phyloP scores from a whole-genome alignment of 768 basidiomycete genomes.

The Collybiopsis confluens region DNA sequence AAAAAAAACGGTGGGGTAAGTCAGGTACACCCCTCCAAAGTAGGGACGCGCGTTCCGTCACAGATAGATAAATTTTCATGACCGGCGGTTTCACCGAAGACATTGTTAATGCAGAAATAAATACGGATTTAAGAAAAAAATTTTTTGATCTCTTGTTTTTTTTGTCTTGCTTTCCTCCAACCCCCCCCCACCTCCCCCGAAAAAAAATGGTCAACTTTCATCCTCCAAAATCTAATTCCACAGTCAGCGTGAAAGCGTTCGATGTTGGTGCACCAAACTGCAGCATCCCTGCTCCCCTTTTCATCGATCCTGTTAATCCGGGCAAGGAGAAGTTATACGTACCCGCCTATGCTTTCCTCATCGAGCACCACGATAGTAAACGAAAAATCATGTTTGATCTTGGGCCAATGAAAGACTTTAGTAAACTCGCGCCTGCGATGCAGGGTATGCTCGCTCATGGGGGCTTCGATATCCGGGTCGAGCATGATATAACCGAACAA shows the following conservation, averaged over 20 bases:
- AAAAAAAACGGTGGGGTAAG: too few species aligned
- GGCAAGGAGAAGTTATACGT: conserved; percentile 6
- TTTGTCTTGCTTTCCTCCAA: too few species aligned
- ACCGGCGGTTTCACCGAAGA: too few species aligned
- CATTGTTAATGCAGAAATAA: too few species aligned
- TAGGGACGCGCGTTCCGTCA: too few species aligned
- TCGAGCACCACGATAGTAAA: neutral
- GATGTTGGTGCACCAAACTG: conserved; percentile 5
- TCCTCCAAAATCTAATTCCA: conserved; percentile 11
- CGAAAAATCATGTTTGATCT: neutral
- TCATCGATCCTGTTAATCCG: conserved; percentile 9
- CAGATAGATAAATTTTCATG: too few species aligned
- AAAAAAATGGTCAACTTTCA: too few species aligned
- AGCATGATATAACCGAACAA: neutral
- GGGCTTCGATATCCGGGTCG: neutral
- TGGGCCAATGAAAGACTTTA: neutral
- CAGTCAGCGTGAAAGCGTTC: conserved; percentile 12
- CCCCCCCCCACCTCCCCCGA: too few species aligned
- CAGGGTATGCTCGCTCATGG: neutral
- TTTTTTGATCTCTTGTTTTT: too few species aligned
- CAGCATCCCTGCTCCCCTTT: neutral
- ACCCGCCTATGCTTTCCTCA: neutral
- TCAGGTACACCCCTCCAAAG: too few species aligned
- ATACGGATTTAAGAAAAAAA: too few species aligned
- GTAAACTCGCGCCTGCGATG: neutral